These are phyloP conservation scores for Leccinum solheimii DNA, from an alignment of 1,284 basidiomycete genomes.

Conservation along the genomic window DNA sequence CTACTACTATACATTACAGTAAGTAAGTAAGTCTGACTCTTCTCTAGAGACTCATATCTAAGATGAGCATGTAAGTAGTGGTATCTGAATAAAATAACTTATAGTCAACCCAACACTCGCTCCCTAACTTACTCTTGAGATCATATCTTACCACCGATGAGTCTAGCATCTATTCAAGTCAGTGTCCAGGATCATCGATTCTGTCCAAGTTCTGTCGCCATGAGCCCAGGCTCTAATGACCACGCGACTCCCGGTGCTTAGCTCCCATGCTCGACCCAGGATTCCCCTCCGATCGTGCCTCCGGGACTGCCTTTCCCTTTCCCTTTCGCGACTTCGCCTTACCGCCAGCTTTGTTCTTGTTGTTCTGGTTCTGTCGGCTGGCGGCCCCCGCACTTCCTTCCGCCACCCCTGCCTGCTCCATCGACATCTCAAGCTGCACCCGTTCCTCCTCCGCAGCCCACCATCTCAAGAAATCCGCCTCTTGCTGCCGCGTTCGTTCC, in stretches of 20 bases:
- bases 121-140: not conserved
- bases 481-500: constrained; percentile 70
- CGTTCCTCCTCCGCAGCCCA: constrained; percentile 82
- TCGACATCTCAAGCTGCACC: constrained; percentile 32
- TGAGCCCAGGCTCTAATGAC: not conserved
- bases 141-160: not conserved
- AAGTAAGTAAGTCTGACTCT: too few relatives aligned
- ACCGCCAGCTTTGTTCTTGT: not conserved
- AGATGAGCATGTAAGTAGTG: too few relatives aligned
- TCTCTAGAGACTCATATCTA: too few relatives aligned
- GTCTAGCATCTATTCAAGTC: not conserved
- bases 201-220: too few relatives aligned
- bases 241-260: constrained; percentile 6
- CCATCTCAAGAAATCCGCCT: constrained; percentile 82
- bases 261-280: not conserved
- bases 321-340: constrained; percentile 9
- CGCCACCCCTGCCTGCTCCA: not conserved
- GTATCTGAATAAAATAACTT: not conserved
- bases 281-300: not conserved
- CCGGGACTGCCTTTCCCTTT: constrained; percentile 11
- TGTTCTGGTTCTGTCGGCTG: constrained; percentile 1
- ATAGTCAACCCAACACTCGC: not conserved
- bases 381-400: not conserved
- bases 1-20: not conserved
- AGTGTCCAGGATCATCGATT: not conserved